phyloP scores from a whole-genome alignment of 768 basidiomycete genomes.

The Mycena olivaceomarginata region DNA sequence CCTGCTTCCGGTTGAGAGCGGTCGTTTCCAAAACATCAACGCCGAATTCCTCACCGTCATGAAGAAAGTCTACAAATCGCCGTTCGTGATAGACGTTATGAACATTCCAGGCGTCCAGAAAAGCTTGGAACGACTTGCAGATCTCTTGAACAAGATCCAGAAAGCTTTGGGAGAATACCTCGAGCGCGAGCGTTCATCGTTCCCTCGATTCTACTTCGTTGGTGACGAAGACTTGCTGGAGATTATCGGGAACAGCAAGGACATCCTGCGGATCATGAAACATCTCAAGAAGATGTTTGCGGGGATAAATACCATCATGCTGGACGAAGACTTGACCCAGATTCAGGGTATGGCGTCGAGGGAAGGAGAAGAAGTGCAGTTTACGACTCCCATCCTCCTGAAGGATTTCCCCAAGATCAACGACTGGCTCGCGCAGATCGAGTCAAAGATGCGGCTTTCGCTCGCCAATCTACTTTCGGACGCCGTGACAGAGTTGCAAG shows the following conservation, averaged over 20 bases:
- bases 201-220: slow-evolving; percentile 99
- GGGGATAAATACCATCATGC: slow-evolving; percentile 91
- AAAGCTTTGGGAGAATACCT: slow-evolving; percentile 99
- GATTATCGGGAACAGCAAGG: slow-evolving; percentile 99
- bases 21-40: slow-evolving; percentile 99
- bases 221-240: slow-evolving; percentile 99
- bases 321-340: slow-evolving; percentile 91
- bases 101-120: slow-evolving; percentile 98
- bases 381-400: slow-evolving; percentile 88
- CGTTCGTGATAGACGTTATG: slow-evolving; percentile 97
- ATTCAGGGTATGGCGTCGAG: slow-evolving; percentile 96
- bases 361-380: slow-evolving; percentile 95
- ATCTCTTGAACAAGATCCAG: slow-evolving; percentile 98
- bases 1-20: slow-evolving; percentile 95
- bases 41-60: slow-evolving; percentile 98
- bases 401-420: slow-evolving; percentile 99
- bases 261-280: slow-evolving; percentile 98
- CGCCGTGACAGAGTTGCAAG: slow-evolving; percentile 86
- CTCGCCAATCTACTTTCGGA: slow-evolving; percentile 89
- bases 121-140: slow-evolving; percentile 96
- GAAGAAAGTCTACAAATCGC: slow-evolving; percentile 99
- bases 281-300: slow-evolving; percentile 99
- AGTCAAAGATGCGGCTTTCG: slow-evolving; percentile 94
- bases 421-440: slow-evolving; percentile 96
- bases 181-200: slow-evolving; percentile 96